Evolutionary conservation across 2,329 filamentous ascomycete species (phyloP).

Genomic region (Aphanoascus verrucosus): DNA sequence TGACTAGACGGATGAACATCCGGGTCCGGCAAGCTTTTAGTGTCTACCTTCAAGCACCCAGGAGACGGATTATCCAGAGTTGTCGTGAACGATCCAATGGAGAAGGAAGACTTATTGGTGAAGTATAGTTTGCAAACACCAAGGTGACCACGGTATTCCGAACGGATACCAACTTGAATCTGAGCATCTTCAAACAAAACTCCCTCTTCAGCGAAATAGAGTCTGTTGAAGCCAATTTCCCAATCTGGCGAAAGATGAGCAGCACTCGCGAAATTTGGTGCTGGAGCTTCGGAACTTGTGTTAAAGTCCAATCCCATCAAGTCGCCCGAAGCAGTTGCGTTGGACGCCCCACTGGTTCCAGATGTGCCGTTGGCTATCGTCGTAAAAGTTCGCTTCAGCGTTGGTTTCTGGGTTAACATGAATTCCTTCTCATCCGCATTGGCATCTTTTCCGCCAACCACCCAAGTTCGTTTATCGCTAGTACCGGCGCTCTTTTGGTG

Average conservation of each 20-base stretch:
- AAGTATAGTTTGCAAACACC: constrained; percentile 95
- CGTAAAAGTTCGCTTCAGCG: constrained; percentile 77
- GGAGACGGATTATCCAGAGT: constrained; percentile 64
- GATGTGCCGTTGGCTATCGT: constrained; percentile 38
- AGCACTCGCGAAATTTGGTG: constrained; percentile 80
- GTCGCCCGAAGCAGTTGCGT: constrained; percentile 48
- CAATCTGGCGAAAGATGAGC: constrained; percentile 89
- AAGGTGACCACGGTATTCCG: constrained; percentile 90
- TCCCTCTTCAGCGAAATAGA: constrained; percentile 71
- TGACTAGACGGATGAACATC: constrained; percentile 64
- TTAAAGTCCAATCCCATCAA: constrained; percentile 74
- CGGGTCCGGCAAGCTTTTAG: constrained; percentile 79
- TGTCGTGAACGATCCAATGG: constrained; percentile 86
- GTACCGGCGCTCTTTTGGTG: constrained; percentile 91
- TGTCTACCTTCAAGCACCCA: constrained; percentile 67
- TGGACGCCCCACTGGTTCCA: constrained; percentile 27
- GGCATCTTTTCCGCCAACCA: constrained; percentile 92
- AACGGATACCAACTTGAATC: constrained; percentile 81
- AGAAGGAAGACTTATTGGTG: constrained; percentile 77
- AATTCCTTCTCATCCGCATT: constrained; percentile 73
- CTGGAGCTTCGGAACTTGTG: constrained; percentile 47
- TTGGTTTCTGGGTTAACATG: constrained; percentile 65
- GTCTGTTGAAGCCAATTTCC: constrained; percentile 77
- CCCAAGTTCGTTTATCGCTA: constrained; percentile 93
- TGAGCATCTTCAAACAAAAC: constrained; percentile 92